These are phyloP conservation scores for Fermentozyma sake DNA, from an alignment of 1,139 yeast species.

Conservation along the genomic window DNA sequence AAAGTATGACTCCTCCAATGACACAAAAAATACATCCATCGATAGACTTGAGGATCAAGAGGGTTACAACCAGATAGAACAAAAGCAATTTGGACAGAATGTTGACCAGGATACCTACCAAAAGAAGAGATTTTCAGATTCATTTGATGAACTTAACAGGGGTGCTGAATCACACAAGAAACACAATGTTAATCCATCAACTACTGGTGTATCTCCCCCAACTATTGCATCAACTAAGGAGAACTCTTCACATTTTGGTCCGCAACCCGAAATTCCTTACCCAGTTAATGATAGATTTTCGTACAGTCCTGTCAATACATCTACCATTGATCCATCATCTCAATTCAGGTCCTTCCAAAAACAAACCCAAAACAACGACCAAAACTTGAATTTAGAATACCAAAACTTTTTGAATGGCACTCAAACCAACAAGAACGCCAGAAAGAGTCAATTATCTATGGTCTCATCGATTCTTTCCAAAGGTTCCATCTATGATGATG, in stretches of 20 bases:
- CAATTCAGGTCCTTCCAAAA: constrained; percentile 7
- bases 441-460: constrained; percentile 38
- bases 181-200: no score
- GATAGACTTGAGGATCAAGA: constrained; percentile 6
- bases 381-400: constrained; percentile 22
- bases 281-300: constrained; percentile 4
- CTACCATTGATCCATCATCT: constrained; percentile 11
- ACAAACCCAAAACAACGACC: constrained; percentile 6
- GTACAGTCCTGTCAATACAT: constrained; percentile 1
- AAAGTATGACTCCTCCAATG: constrained; percentile 10
- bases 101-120: no score
- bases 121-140: no score
- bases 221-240: no score
- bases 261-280: constrained; percentile 7
- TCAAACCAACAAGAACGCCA: constrained; percentile 6
- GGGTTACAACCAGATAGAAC: no score
- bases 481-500: constrained; percentile 20
- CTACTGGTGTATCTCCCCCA: no score
- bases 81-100: no score
- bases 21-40: constrained; percentile 17
- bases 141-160: no score
- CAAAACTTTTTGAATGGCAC: constrained; percentile 22
- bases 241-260: no score
- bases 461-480: constrained; percentile 43
- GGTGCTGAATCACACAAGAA: no score